Base-by-base conservation (phyloP, 495 filamentous ascomycete species). In the Lasiosphaeria hispida region DNA sequence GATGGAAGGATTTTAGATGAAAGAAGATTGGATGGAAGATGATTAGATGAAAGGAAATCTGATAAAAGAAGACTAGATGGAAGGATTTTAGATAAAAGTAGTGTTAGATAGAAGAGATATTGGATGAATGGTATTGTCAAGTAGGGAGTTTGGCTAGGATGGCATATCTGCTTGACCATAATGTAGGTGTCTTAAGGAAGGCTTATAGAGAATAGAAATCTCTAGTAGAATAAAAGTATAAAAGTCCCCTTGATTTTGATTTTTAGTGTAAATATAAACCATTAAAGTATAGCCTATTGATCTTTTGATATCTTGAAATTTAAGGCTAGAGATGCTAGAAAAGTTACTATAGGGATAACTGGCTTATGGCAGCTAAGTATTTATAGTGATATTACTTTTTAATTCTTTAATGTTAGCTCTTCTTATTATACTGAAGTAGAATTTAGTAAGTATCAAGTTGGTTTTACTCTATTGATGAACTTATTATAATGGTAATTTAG, bases 221-320 rank as follows among this genome's bases (percentile, higher is more conserved):
- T 85, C 81, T 76, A 86, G 80, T 85, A 82, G 83, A 86, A 84
- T 79, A 86, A 86, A 87, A 87, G 84, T 82, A 83, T 83, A 86
- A 86, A 86, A 85, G 82, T 85, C 81, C 81, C 80, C 80, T 85
- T 87, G 79, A 85, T 85, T 87, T 86, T 87, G 79, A 85, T 85
- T 86, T 85, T 87, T 80, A 87, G 84, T 86, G 80, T 85, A 80
- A 86, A 86, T 85, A 86, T 78, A 84, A 86, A 84, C 80, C 80
- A 84, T 84, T 79, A 85, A 87, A 87, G 81, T 84, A 80, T 83
- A 78, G 83, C 84, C 81, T 85, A 85, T 86, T 80, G 80, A 85
- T 86, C 82, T 83, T 85, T 85, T 86, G 84, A 83, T 84, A 81
- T 81, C 80, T 85, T 79, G 81, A 80, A 83, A 83, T 85, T 84